Conservation (phyloP, 139 green algal genomes). For the Micromonas pusilla region DNA sequence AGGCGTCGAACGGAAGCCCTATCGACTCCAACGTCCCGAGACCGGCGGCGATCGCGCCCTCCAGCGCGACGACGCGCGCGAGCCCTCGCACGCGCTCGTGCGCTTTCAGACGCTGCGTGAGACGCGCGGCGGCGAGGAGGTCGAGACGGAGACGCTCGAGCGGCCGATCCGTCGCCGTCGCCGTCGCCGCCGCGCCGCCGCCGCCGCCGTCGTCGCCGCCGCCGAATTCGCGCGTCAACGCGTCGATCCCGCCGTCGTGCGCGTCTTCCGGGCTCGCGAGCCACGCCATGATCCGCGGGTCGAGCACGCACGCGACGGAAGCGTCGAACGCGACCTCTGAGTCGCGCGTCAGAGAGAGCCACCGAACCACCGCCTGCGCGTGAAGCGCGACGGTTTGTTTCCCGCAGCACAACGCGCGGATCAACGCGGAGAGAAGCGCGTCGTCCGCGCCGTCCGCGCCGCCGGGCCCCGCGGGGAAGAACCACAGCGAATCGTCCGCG, state of each 20-base stretch:
- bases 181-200: neutral
- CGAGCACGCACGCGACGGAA: neutral
- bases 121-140: neutral
- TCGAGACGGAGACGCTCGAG: neutral
- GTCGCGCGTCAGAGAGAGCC: neutral
- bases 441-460: neutral
- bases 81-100: too few species aligned
- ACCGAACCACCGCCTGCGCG: neutral
- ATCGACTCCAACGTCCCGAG: too few species aligned
- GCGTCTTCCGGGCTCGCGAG: neutral
- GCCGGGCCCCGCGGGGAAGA: too few species aligned
- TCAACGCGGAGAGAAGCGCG: too few species aligned
- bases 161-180: neutral
- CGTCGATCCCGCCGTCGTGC: constrained; percentile 12
- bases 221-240: neutral
- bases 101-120: too few species aligned
- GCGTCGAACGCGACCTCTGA: neutral
- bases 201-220: neutral
- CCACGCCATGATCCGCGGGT: neutral
- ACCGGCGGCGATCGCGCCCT: too few species aligned
- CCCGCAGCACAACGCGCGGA: neutral
- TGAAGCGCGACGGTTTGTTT: neutral
- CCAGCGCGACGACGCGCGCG: too few species aligned
- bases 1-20: too few species aligned
- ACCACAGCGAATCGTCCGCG: too few species aligned